phyloP scores from a whole-genome alignment of 768 basidiomycete species.

The Botryobasidium botryosum region DNA sequence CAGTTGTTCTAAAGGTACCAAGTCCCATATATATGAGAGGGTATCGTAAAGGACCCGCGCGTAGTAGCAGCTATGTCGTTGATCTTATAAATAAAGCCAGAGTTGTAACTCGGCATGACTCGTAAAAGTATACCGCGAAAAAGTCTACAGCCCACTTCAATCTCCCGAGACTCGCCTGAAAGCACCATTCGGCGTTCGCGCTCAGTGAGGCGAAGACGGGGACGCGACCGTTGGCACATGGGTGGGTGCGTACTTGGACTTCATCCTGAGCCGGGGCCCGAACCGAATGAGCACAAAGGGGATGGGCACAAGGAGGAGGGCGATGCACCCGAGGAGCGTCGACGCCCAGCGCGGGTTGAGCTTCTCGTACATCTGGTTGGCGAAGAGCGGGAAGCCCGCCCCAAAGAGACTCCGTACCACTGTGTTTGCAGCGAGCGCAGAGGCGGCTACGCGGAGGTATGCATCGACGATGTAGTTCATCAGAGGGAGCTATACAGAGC shows the following conservation, averaged over 20 bases:
- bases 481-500: background rate
- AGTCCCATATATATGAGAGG: no score
- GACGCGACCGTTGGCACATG: no score
- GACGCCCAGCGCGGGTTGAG: constrained; percentile 23
- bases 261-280: constrained; percentile 19
- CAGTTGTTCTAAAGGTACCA: no score
- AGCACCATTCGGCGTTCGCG: no score
- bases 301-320: constrained; percentile 20
- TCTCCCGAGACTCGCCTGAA: no score
- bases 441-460: constrained; percentile 13
- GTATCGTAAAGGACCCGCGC: no score
- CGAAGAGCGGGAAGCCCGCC: constrained; percentile 15
- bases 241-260: constrained; percentile 4
- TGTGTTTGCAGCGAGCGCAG: constrained; percentile 15
- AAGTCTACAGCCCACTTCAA: no score
- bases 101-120: no score
- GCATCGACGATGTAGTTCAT: constrained; percentile 8
- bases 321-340: constrained; percentile 21
- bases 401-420: constrained; percentile 15
- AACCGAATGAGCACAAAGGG: constrained; percentile 23
- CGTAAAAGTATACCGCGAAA: no score
- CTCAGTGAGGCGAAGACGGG: no score
- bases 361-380: constrained; percentile 17
- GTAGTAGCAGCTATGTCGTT: no score
- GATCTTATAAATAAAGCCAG: no score